These are phyloP conservation scores for Marchantia polymorpha DNA, from an alignment of 225 moss, liverwort and hornwort genomes.

Conservation along the genomic window DNA sequence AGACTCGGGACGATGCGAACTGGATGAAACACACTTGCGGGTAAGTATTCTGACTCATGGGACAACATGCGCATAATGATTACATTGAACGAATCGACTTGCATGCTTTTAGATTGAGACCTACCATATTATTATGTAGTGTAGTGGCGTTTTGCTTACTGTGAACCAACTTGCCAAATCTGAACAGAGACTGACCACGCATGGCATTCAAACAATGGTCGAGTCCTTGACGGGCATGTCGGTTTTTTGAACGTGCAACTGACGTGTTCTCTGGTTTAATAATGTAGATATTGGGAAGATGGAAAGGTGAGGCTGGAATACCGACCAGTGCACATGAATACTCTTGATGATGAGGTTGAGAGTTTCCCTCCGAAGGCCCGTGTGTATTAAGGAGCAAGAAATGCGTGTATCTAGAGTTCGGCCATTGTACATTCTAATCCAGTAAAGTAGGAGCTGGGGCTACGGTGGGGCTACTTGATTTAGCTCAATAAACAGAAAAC, in stretches of 20 bases:
- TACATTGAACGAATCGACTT: not conserved
- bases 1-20: constrained; percentile 73
- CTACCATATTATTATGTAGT: not conserved
- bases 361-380: constrained; percentile 89
- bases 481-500: constrained; percentile 1
- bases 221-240: not conserved
- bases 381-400: constrained; percentile 47
- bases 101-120: not conserved
- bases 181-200: too few relatives aligned
- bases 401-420: not conserved
- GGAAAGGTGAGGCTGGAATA: constrained; percentile 81
- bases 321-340: constrained; percentile 98
- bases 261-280: not conserved
- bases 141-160: not conserved
- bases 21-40: constrained; percentile 98
- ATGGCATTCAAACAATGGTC: not conserved
- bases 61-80: not conserved
- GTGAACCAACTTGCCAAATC: not conserved
- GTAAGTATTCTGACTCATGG: constrained; percentile 27
- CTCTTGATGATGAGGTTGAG: constrained; percentile 85
- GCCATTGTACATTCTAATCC: not conserved
- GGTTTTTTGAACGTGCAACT: not conserved
- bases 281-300: constrained; percentile 76
- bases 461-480: too few relatives aligned
- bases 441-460: not conserved